Percentiles rank a stretch among this genome's conserved stretches.
Evolutionary conservation across 768 basidiomycete species (phyloP).

Genomic region (Trichaptum fuscoviolaceum): DNA sequence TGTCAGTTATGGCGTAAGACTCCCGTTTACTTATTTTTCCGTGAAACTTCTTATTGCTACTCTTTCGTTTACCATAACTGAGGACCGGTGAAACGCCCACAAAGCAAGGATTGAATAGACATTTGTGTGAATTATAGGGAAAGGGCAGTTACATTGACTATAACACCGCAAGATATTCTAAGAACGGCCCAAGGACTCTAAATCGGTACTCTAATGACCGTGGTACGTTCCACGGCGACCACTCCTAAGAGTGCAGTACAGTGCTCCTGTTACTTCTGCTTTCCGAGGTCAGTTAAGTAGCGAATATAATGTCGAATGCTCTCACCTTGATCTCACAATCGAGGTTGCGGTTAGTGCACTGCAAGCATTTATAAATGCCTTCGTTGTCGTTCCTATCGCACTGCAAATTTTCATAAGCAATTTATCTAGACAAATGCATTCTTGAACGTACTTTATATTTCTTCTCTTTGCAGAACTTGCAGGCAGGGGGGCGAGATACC

Average conservation of each 20-base stretch:
- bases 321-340: background rate
- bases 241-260: too few species aligned
- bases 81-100: too few species aligned
- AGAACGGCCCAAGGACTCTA: background rate
- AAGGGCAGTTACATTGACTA: background rate
- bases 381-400: background rate
- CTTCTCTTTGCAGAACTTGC: background rate
- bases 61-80: too few species aligned
- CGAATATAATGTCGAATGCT: background rate
- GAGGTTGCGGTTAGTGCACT: background rate
- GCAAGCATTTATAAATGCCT: background rate
- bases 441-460: background rate
- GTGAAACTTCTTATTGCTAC: too few species aligned
- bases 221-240: background rate
- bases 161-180: background rate
- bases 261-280: too few species aligned
- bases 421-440: background rate
- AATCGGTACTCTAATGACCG: background rate
- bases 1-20: too few species aligned
- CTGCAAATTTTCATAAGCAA: background rate
- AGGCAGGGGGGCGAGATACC: background rate
- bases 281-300: too few species aligned
- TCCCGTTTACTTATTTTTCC: too few species aligned
- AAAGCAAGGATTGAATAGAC: too few species aligned
- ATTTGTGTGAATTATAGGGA: background rate